Evolutionary conservation across 2,329 filamentous ascomycete genomes (phyloP).

Genomic region (Rutstroemia sp.): DNA sequence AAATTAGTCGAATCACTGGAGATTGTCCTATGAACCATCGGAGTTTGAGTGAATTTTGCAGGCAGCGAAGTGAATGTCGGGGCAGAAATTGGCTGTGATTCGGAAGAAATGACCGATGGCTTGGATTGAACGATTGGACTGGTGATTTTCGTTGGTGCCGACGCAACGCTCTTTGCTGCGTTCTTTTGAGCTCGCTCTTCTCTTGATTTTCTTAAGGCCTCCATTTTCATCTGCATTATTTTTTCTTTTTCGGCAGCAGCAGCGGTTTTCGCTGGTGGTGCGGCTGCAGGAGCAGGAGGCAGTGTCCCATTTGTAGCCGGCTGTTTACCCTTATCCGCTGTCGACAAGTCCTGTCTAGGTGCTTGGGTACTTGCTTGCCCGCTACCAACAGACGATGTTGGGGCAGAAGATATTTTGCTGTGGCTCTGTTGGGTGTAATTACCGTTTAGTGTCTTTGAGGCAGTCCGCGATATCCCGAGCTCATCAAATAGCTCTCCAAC

Average conservation of each 20-base stretch:
- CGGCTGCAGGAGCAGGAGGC: background rate
- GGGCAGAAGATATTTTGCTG: background rate
- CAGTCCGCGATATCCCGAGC: conserved; percentile 45
- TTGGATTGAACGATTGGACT: conserved; percentile 2
- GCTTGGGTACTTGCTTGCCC: background rate
- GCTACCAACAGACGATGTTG: background rate
- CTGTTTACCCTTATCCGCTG: background rate
- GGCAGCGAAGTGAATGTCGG: background rate
- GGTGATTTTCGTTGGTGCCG: conserved; percentile 1
- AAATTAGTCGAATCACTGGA: background rate
- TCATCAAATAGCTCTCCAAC: conserved; percentile 61
- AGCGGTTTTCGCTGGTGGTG: conserved; percentile 15
- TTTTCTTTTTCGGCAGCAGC: conserved; percentile 62
- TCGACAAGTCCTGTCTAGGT: background rate
- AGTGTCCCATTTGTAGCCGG: background rate
- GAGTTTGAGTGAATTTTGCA: background rate
- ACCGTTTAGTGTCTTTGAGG: conserved; percentile 14
- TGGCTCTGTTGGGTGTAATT: background rate
- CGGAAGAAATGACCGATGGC: background rate
- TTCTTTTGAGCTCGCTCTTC: conserved; percentile 36
- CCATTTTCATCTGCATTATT: conserved; percentile 69
- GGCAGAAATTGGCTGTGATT: background rate
- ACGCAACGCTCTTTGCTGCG: conserved; percentile 26
- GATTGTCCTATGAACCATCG: background rate
- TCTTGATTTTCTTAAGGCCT: conserved; percentile 58